phyloP scores from a whole-genome alignment of 257 asterid genomes.

The Solanum ossicruentum region DNA sequence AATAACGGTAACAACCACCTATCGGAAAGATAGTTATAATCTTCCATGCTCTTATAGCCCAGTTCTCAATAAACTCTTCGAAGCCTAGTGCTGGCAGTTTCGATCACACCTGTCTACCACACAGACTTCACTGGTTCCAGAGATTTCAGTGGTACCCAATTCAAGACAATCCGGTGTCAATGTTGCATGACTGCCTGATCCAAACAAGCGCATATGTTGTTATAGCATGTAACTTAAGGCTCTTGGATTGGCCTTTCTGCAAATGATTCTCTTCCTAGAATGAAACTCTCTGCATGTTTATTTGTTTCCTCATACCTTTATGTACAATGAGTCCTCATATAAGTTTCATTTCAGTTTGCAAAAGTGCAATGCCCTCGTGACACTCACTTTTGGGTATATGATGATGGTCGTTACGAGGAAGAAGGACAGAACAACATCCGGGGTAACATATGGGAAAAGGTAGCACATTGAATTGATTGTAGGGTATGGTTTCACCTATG shows the following conservation, averaged over 20 bases:
- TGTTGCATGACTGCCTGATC: background rate
- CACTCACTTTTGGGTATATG: constrained; percentile 97
- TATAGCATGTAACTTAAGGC: background rate
- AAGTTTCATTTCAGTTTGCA: constrained; percentile 48
- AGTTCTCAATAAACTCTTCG: background rate
- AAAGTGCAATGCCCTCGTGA: constrained; percentile 96
- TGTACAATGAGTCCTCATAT: background rate
- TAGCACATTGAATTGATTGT: background rate
- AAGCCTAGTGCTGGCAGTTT: background rate
- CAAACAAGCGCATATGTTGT: background rate
- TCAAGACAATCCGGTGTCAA: background rate
- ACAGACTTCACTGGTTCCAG: background rate
- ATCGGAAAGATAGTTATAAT: background rate
- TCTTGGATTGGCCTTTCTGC: background rate
- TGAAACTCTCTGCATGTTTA: background rate
- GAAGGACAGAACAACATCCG: constrained; percentile 98
- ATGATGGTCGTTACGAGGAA: constrained; percentile 96
- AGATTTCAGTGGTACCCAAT: background rate
- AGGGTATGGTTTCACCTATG: background rate
- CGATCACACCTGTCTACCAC: background rate
- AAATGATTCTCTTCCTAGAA: background rate
- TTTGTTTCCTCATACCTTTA: background rate
- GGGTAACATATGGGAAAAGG: constrained; percentile 99
- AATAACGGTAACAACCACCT: background rate
- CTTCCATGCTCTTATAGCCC: background rate